Percentiles rank a stretch among this genome's conserved stretches.
Conservation (phyloP, 805 yeast species). For the Suhomyces sp. region DNA sequence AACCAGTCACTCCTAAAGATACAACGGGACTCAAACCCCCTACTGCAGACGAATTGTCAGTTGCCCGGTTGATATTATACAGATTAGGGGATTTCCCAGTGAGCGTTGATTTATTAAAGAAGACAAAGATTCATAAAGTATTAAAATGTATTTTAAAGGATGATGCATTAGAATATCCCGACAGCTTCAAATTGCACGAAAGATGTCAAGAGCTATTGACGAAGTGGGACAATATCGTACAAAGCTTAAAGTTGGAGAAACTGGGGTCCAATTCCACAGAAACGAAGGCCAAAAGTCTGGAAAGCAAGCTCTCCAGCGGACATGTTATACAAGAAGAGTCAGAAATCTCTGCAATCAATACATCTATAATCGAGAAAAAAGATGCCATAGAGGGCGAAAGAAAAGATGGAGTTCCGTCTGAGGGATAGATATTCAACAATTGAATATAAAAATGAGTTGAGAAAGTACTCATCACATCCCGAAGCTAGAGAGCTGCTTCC, state of each 20-base stretch:
- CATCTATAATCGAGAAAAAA: conserved; percentile 8
- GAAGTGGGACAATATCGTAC: conserved; percentile 42
- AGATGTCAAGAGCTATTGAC: conserved; percentile 40
- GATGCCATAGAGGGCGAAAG: conserved; percentile 6
- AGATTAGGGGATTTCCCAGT: conserved; percentile 46
- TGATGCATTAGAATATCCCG: conserved; percentile 39
- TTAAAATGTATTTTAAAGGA: conserved; percentile 46
- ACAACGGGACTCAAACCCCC: conserved; percentile 37
- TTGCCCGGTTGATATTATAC: conserved; percentile 39
- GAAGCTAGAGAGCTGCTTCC: too few relatives aligned
- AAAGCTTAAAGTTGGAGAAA: conserved; percentile 36
- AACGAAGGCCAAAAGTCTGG: conserved; percentile 1
- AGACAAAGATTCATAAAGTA: conserved; percentile 53
- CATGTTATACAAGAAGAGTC: conserved; percentile 13
- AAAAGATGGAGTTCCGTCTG: conserved; percentile 1
- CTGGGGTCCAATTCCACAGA: conserved; percentile 4
- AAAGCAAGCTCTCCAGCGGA: conserved; percentile 6
- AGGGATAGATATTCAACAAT: too few relatives aligned
- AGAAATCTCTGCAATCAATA: conserved; percentile 12
- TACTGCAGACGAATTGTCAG: conserved; percentile 43
- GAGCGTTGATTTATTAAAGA: conserved; percentile 37
- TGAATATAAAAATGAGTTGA: too few relatives aligned
- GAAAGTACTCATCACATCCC: too few relatives aligned
- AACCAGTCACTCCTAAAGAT: conserved; percentile 39
- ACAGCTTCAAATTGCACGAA: conserved; percentile 47